Conservation (phyloP, 2,329 filamentous ascomycete genomes). For the Colletotrichum incanum region DNA sequence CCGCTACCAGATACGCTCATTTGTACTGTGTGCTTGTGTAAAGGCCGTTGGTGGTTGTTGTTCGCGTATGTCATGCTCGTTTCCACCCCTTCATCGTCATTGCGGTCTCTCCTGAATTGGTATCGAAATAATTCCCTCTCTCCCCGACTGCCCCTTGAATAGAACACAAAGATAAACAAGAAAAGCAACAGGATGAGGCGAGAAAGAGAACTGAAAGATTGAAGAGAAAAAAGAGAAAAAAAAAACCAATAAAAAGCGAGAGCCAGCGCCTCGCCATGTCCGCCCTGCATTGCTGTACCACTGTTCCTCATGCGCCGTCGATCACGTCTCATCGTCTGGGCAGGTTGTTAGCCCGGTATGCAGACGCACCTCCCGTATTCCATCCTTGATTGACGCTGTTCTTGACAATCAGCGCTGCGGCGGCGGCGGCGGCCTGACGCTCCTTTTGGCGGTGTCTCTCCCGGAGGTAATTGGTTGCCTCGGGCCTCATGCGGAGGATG, state of each 20-base stretch:
- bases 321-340: slow-evolving; percentile 61
- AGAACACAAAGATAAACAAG: slow-evolving; percentile 11
- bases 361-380: slow-evolving; percentile 60
- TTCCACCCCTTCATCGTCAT: slow-evolving; percentile 1
- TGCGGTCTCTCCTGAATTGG: slow-evolving; percentile 30
- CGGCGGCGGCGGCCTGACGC: slow-evolving; percentile 88
- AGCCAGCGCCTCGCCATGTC: slow-evolving; percentile 21
- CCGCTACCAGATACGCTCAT: slow-evolving; percentile 5
- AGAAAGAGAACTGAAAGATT: background rate
- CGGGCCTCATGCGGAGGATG: slow-evolving; percentile 94
- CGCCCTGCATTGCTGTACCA: slow-evolving; percentile 14
- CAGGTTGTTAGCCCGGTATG: slow-evolving; percentile 63
- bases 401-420: slow-evolving; percentile 93
- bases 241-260: background rate
- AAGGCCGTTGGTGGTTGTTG: slow-evolving; percentile 23
- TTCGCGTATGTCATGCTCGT: slow-evolving; percentile 19
- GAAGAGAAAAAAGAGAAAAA: background rate
- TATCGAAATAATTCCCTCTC: slow-evolving; percentile 31
- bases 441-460: slow-evolving; percentile 96
- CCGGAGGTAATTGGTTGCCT: slow-evolving; percentile 88
- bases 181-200: slow-evolving; percentile 9
- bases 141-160: background rate
- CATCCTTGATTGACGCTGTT: slow-evolving; percentile 82
- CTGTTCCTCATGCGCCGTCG: background rate
- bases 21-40: slow-evolving; percentile 5